These are phyloP conservation scores for Poa pratensis DNA, from an alignment of 176 grass and related monocot species.

Conservation along the genomic window DNA sequence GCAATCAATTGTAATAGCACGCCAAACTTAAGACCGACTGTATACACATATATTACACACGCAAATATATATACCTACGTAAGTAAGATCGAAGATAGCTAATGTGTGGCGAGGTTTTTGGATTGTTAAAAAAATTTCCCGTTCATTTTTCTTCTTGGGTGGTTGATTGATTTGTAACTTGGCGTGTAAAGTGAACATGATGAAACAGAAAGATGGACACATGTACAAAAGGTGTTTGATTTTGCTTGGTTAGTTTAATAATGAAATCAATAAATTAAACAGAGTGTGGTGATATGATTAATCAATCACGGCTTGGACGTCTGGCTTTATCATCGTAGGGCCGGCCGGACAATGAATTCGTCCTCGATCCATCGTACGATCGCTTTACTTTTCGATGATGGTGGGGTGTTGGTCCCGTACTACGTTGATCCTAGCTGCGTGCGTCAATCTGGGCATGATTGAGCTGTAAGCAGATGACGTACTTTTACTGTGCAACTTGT, in stretches of 20 bases:
- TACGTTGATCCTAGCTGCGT: neutral
- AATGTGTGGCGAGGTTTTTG: conserved; percentile 27
- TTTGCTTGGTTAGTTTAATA: conserved; percentile 32
- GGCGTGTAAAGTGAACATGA: conserved; percentile 34
- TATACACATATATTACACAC: neutral
- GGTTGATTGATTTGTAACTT: conserved; percentile 20
- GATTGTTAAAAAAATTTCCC: conserved; percentile 36
- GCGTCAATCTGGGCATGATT: conserved; percentile 42
- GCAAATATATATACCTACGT: neutral
- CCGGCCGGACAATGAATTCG: neutral
- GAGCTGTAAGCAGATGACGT: neutral
- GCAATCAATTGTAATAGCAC: conserved; percentile 27
- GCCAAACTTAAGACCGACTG: neutral
- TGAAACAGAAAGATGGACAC: conserved; percentile 21
- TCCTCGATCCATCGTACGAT: neutral
- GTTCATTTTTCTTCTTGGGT: neutral
- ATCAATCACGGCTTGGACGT: conserved; percentile 3
- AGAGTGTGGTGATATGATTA: conserved; percentile 9
- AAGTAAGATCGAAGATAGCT: conserved; percentile 3
- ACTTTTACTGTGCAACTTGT: neutral
- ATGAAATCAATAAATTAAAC: conserved; percentile 26
- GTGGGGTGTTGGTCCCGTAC: conserved; percentile 28
- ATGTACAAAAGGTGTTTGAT: conserved; percentile 8
- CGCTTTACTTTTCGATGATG: conserved; percentile 20
- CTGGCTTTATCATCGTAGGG: conserved; percentile 24